phyloP scores from a whole-genome alignment of 176 grass and related monocot genomes.

The Microstegium vimineum region DNA sequence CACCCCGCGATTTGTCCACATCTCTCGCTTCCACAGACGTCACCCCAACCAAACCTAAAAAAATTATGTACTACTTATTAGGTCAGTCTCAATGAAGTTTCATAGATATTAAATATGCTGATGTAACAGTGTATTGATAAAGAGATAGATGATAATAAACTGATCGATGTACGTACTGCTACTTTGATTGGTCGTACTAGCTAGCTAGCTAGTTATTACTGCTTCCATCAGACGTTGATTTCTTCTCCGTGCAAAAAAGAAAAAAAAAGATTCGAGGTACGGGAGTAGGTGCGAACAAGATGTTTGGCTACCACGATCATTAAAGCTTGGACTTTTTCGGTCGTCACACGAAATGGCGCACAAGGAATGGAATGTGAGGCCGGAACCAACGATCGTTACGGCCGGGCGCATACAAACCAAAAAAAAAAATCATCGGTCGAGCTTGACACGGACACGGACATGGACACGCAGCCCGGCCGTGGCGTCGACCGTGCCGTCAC shows the following conservation, averaged over 20 bases:
- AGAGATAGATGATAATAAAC: too few relatives aligned
- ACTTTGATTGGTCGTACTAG: too few relatives aligned
- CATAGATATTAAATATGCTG: too few relatives aligned
- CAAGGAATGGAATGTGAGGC: background rate
- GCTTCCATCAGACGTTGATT: too few relatives aligned
- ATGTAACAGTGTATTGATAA: too few relatives aligned
- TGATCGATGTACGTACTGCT: too few relatives aligned
- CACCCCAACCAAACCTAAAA: background rate
- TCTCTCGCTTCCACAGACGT: background rate
- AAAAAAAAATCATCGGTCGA: background rate
- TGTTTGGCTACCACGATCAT: background rate
- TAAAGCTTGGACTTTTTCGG: background rate
- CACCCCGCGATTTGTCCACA: constrained; percentile 1
- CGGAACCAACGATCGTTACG: background rate
- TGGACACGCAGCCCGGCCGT: background rate
- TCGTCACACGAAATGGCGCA: background rate
- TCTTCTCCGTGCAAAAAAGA: background rate
- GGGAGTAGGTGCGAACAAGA: background rate
- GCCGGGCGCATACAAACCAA: too few relatives aligned
- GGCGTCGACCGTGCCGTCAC: background rate
- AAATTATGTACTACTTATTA: too few relatives aligned
- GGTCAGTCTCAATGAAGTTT: too few relatives aligned
- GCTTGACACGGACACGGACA: background rate
- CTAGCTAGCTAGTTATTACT: too few relatives aligned
- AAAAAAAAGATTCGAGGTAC: background rate